Percentiles rank a stretch among this genome's conserved stretches.
Evolutionary conservation across 768 basidiomycete species (phyloP).

Genomic region (Cantharellus anzutake): DNA sequence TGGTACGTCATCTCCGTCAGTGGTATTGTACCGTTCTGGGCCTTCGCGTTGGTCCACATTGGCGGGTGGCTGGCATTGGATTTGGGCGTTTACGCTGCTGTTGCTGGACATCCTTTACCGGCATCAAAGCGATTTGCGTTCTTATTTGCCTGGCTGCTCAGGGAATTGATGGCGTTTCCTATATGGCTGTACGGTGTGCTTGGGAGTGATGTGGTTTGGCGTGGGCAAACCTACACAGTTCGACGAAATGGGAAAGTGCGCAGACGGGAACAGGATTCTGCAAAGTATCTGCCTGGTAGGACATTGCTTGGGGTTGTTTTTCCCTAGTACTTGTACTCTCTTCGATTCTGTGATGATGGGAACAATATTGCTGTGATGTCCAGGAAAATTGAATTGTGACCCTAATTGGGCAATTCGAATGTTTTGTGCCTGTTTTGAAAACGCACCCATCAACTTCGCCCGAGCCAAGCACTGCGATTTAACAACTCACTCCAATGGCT

Average conservation of each 20-base stretch:
- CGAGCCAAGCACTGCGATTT: no score
- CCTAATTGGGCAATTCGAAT: no score
- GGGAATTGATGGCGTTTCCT: constrained; percentile 74
- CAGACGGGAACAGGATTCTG: neutral
- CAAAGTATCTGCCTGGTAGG: no score
- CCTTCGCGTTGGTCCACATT: constrained; percentile 31
- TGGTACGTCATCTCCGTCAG: constrained; percentile 11
- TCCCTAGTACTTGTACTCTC: neutral
- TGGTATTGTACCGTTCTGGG: constrained; percentile 28
- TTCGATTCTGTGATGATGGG: neutral
- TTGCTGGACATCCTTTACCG: constrained; percentile 46
- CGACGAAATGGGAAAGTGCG: constrained; percentile 52
- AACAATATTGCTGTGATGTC: no score
- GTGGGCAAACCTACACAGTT: constrained; percentile 63
- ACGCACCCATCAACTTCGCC: no score
- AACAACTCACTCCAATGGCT: no score
- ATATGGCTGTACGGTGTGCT: constrained; percentile 72
- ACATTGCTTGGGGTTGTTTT: neutral
- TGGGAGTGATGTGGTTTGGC: constrained; percentile 73
- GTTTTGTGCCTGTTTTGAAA: no score
- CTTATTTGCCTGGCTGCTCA: constrained; percentile 52
- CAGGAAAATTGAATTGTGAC: no score
- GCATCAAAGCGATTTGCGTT: constrained; percentile 32
- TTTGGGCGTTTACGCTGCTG: constrained; percentile 59
- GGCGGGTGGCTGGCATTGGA: constrained; percentile 59